Evolutionary conservation across 176 grass and related monocot species (phyloP), one percentile per base, ranked within the genome.

Genomic region (Panicum miliaceum): DNA sequence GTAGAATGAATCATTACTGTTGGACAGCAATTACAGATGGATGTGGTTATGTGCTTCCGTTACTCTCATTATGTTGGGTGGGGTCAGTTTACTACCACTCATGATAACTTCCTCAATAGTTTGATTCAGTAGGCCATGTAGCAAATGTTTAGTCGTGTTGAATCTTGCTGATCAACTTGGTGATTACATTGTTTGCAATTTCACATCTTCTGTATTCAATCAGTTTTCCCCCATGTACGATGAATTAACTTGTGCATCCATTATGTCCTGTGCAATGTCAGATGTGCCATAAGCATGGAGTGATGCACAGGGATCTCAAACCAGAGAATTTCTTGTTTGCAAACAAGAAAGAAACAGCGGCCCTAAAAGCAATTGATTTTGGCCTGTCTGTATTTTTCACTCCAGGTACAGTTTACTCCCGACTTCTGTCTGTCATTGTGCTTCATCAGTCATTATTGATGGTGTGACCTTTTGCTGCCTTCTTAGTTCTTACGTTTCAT

Each of bases 241-340:
- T 69, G 84, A 34, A n/a, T 45, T 87, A 75, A 90, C 60, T 50
- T 46, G 23, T 82, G 12, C 61, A 35, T 78, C 76, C 38, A 2
- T 81, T 81, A 8, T 68, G 8, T 64, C 69, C 41, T 87, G 20
- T 84, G 27, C 56, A 58, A 77, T 76, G 85, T 46, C 79, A 97
- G 91, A 88, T 92, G 87, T 97, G 94, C 78, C 94, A 97, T 63
- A 90, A 94, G 85, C 94, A 97, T 48, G 94, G 91, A 37, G 94
- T 97, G 75, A 97, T 97, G 82, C 94, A 97, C 75, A 81, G 94
- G 77, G 94, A 97, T 80, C 87, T 97, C 48, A 97, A 97, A 62
- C 94, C 94, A 60, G 94, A 97, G 82, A 97, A 97, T 70, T 97
- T 97, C 79, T 94, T 97, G 88, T 97, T 97, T 79, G 89, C 87